Conservation (phyloP, 1,284 basidiomycete genomes). For the Fistulina hepatica region DNA sequence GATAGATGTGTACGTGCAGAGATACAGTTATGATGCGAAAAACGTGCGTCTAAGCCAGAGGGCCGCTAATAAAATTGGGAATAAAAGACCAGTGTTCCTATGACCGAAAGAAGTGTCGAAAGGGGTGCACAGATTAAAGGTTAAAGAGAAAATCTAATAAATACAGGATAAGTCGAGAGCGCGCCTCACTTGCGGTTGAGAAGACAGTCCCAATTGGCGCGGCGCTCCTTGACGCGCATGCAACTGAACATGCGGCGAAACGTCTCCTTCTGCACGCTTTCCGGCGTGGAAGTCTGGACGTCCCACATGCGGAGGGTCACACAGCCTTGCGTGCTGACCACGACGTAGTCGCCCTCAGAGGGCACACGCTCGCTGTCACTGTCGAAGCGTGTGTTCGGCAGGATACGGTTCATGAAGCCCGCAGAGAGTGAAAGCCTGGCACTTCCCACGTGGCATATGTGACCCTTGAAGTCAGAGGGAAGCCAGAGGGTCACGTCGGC, state of each 20-base stretch:
- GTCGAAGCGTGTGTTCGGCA: conserved; percentile 46
- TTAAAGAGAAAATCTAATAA: too few species aligned
- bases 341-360: conserved; percentile 46
- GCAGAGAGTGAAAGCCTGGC: conserved; percentile 59
- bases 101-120: too few species aligned
- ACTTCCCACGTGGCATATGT: conserved; percentile 43
- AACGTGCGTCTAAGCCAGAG: too few species aligned
- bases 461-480: conserved; percentile 65
- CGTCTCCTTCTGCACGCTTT: conserved; percentile 46
- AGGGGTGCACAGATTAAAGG: too few species aligned
- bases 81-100: too few species aligned
- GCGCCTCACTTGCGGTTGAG: too few species aligned
- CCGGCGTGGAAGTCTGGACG: conserved; percentile 48
- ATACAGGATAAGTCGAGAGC: too few species aligned
- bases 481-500: conserved; percentile 63
- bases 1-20: too few species aligned
- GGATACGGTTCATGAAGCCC: conserved; percentile 60
- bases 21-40: too few species aligned
- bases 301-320: conserved; percentile 73
- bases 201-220: conserved; percentile 65
- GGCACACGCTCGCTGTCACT: conserved; percentile 29
- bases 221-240: conserved; percentile 38
- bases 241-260: conserved; percentile 54
- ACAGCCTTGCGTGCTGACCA: conserved; percentile 44
- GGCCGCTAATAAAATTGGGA: too few species aligned